These are phyloP conservation scores for Hanseniaspora jakobsenii DNA, from an alignment of 805 yeast genomes.

Conservation along the genomic window DNA sequence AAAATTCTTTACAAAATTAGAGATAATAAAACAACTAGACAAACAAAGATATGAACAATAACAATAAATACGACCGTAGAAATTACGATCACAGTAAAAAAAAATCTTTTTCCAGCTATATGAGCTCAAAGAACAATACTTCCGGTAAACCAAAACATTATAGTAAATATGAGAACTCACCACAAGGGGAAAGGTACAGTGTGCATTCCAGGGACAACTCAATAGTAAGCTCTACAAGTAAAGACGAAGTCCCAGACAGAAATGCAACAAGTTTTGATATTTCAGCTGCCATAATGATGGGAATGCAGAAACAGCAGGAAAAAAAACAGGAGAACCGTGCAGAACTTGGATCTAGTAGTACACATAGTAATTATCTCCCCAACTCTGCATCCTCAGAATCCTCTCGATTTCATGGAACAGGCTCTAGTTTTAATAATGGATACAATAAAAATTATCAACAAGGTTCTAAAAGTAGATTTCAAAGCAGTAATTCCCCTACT, in stretches of 20 bases:
- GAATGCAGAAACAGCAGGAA: conserved; percentile 12
- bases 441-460: background rate
- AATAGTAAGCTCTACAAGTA: background rate
- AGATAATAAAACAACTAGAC: background rate
- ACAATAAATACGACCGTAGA: conserved; percentile 7
- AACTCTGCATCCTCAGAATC: too few species aligned
- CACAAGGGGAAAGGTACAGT: too few species aligned
- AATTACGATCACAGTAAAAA: conserved; percentile 3
- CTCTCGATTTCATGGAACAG: too few species aligned
- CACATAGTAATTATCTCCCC: background rate
- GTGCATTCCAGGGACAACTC: too few species aligned
- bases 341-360: too few species aligned
- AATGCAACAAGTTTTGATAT: conserved; percentile 14
- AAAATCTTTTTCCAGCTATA: conserved; percentile 9
- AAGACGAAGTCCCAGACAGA: conserved; percentile 7
- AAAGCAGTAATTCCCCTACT: background rate
- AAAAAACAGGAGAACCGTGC: background rate
- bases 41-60: background rate
- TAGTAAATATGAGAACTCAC: background rate
- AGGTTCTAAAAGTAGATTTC: background rate
- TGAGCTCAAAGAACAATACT: background rate
- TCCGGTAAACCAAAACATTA: background rate
- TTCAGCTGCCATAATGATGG: conserved; percentile 16
- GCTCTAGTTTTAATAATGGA: too few species aligned
- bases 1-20: background rate